Evolutionary conservation across 1,284 basidiomycete species (phyloP).

Genomic region (Tilletia walkeri): DNA sequence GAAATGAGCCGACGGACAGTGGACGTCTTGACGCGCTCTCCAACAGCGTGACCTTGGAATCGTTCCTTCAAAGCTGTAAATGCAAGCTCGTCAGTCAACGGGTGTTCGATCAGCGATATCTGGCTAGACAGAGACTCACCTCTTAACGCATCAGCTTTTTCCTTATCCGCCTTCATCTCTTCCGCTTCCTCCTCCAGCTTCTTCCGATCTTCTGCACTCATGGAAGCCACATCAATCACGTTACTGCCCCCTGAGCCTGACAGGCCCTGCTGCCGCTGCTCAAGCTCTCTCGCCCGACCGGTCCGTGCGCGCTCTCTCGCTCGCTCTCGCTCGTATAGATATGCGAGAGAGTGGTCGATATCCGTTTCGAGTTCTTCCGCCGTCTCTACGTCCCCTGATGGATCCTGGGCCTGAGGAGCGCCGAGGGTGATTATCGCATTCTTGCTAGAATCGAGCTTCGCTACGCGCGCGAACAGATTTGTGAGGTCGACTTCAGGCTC

Average conservation of each 20-base stretch:
- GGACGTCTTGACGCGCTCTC: conserved; percentile 7
- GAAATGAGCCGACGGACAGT: background rate
- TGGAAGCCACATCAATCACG: background rate
- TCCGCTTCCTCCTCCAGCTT: conserved; percentile 16
- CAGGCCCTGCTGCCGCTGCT: background rate
- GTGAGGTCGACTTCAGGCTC: conserved; percentile 52
- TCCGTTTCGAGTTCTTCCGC: conserved; percentile 41
- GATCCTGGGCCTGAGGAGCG: background rate
- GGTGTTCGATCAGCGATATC: background rate
- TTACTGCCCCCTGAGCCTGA: background rate
- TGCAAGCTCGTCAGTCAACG: background rate
- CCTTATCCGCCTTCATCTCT: conserved; percentile 20
- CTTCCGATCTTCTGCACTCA: conserved; percentile 15
- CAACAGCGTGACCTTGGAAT: conserved; percentile 12
- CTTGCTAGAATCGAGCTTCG: conserved; percentile 29
- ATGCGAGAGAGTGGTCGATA: conserved; percentile 39
- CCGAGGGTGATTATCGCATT: conserved; percentile 15
- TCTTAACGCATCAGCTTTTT: conserved; percentile 18
- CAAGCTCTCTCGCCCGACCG: background rate
- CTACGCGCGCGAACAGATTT: conserved; percentile 37
- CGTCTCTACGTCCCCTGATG: conserved; percentile 28
- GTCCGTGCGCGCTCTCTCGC: background rate
- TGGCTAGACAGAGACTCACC: conserved; percentile 12
- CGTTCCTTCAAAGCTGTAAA: conserved; percentile 19
- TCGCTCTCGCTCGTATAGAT: conserved; percentile 37